Evolutionary conservation across 768 basidiomycete species (phyloP).

Genomic region (Mycena capillaripes): DNA sequence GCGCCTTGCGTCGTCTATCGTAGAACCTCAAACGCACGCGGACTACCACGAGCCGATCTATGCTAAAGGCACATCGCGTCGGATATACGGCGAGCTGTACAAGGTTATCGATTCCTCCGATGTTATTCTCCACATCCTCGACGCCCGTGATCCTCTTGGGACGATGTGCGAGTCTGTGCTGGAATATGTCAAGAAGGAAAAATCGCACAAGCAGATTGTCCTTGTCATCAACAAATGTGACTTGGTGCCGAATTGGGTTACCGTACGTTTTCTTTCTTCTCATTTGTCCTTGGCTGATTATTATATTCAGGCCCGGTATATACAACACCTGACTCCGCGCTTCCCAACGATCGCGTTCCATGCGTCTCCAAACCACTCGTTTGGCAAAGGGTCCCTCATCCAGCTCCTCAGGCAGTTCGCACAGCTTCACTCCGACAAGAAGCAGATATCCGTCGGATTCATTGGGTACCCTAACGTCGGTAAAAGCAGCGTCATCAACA

Average conservation of each 20-base stretch:
- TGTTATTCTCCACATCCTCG: constrained; percentile 94
- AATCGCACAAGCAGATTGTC: constrained; percentile 97
- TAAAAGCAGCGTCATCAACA: constrained; percentile 98
- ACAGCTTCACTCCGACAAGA: constrained; percentile 97
- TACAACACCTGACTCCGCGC: constrained; percentile 93
- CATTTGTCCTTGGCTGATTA: constrained; percentile 8
- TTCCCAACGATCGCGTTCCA: constrained; percentile 99
- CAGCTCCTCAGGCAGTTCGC: constrained; percentile 97
- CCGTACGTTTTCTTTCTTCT: constrained; percentile 70
- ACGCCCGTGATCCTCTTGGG: constrained; percentile 95
- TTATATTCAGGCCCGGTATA: constrained; percentile 86
- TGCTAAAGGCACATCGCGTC: constrained; percentile 93
- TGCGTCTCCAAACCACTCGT: constrained; percentile 98
- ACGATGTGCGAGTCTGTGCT: constrained; percentile 96
- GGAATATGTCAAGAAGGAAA: constrained; percentile 95
- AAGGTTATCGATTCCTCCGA: constrained; percentile 99
- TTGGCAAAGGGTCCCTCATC: constrained; percentile 98
- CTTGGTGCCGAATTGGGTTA: constrained; percentile 98
- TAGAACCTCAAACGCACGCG: constrained; percentile 75
- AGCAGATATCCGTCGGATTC: constrained; percentile 98
- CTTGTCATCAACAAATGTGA: constrained; percentile 99
- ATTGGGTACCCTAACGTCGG: constrained; percentile 99
- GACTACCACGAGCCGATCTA: constrained; percentile 93
- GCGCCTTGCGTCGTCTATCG: constrained; percentile 62
- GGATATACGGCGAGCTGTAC: constrained; percentile 98